Percentiles rank a stretch among this genome's conserved stretches.
Evolutionary conservation across 140 eudicot genomes (phyloP).

Genomic region (Ambrosia hybrid): DNA sequence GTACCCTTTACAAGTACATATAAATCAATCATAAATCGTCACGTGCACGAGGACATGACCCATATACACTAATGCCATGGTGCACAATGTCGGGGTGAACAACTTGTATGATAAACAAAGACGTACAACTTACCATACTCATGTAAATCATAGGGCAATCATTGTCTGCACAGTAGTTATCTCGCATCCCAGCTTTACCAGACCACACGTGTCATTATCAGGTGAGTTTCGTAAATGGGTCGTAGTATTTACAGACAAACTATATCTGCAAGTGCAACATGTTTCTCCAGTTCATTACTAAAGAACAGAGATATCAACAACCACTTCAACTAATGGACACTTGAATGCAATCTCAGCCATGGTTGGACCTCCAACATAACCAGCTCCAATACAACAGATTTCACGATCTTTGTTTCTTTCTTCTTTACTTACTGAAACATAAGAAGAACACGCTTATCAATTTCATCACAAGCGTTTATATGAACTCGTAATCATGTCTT

Average conservation of each 20-base stretch:
- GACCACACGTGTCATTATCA: too few relatives aligned
- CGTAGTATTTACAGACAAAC: constrained; percentile 52
- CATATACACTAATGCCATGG: too few relatives aligned
- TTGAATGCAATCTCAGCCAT: constrained; percentile 59
- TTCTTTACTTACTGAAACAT: too few relatives aligned
- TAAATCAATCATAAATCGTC: too few relatives aligned
- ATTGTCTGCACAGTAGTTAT: too few relatives aligned
- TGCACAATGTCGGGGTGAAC: too few relatives aligned
- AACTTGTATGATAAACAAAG: too few relatives aligned
- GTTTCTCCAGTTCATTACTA: constrained; percentile 44
- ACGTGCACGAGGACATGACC: too few relatives aligned
- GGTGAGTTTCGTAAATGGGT: constrained; percentile 2
- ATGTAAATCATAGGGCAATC: too few relatives aligned
- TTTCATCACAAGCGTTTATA: not conserved
- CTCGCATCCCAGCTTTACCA: too few relatives aligned
- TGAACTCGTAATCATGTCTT: not conserved
- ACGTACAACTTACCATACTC: too few relatives aligned
- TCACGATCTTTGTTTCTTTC: not conserved
- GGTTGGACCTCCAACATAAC: constrained; percentile 14
- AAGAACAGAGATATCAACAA: constrained; percentile 57
- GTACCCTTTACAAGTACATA: too few relatives aligned
- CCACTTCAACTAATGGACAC: constrained; percentile 50
- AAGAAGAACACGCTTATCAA: not conserved
- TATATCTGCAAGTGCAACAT: constrained; percentile 50
- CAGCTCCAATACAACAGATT: constrained; percentile 18